Base-by-base conservation (phyloP, 192 early-diverging fungal species). In the Radiomyces spectabilis region DNA sequence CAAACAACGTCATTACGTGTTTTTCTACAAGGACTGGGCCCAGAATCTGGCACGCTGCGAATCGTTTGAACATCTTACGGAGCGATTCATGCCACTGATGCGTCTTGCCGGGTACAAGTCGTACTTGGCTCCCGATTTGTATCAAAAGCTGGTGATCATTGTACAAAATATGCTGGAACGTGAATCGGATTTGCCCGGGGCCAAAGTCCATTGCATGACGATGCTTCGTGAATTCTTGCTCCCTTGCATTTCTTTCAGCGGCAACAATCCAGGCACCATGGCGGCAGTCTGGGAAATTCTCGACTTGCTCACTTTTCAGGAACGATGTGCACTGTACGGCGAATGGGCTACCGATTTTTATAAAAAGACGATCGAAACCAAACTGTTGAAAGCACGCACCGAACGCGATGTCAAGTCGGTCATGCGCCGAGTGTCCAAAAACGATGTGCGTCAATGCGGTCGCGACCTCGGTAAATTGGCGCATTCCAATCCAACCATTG, bases 401-500 rank as follows among this genome's bases (percentile, higher is more conserved):
- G 72, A 75, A 31, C 52, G 60, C 12, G 18, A 33, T 5, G 51
- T 54, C 26, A 62, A 62, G 21, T 44, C 29, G 21, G 51, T 62
- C 0, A 54, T 62, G 60, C 51, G 60, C 2, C 83, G 89, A 6
- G 70, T 91, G 13, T 75, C 78, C 29, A 85, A 84, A 52, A 85
- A 88, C 38, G 87, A 80, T 42, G 73, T 79, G n/a, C 85, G 86
- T 42, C 72, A 81, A 27, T 79, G 79, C 25, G 88, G 87, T 9
- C 71, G 88, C 19, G 74, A 77, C 55, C 76, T 92, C 42, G 86
- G 78, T 15, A 88, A 89, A 61, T 54, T 83, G 26, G 70, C 79
- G 4, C 88, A 92, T 57, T 76, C 80, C 3, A 92, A 92, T 50
- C 91, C 91, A 0, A 61, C 73, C 4, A 71, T 88, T 31, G 83